Evolutionary conservation across 176 grass and related monocot genomes (phyloP).

Genomic region (Triticum urartu): DNA sequence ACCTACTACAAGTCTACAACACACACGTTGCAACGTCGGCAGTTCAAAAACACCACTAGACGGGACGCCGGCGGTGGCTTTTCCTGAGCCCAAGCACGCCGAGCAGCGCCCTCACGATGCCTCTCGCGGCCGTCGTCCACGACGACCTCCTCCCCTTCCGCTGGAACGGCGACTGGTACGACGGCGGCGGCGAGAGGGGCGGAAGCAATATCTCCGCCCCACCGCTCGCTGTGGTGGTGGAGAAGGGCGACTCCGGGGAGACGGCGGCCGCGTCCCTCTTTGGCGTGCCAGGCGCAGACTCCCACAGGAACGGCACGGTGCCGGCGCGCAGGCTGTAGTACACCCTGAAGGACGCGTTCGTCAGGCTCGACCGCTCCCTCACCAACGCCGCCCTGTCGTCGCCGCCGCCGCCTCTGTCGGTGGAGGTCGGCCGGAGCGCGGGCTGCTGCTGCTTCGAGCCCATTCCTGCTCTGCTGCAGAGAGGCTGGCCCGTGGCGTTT

Average conservation of each 20-base stretch:
- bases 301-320: conserved; percentile 50
- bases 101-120: conserved; percentile 26
- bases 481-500: not conserved
- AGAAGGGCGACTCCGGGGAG: not conserved
- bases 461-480: not conserved
- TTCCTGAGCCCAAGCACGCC: conserved; percentile 28
- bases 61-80: not conserved
- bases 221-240: not conserved
- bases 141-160: conserved; percentile 12
- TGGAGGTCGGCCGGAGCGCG: not conserved
- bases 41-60: not conserved
- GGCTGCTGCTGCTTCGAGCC: conserved; percentile 16
- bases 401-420: not conserved
- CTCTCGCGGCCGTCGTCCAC: not conserved
- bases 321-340: conserved; percentile 41
- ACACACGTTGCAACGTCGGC: too few relatives aligned
- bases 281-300: conserved; percentile 46
- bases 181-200: conserved; percentile 38
- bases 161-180: conserved; percentile 17
- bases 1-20: too few relatives aligned
- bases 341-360: conserved; percentile 39
- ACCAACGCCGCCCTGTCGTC: not conserved
- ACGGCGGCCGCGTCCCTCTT: not conserved
- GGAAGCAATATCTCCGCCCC: not conserved
- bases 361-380: conserved; percentile 30